Evolutionary conservation across 1,139 yeast species (phyloP).

Genomic region (Taphrina communis): DNA sequence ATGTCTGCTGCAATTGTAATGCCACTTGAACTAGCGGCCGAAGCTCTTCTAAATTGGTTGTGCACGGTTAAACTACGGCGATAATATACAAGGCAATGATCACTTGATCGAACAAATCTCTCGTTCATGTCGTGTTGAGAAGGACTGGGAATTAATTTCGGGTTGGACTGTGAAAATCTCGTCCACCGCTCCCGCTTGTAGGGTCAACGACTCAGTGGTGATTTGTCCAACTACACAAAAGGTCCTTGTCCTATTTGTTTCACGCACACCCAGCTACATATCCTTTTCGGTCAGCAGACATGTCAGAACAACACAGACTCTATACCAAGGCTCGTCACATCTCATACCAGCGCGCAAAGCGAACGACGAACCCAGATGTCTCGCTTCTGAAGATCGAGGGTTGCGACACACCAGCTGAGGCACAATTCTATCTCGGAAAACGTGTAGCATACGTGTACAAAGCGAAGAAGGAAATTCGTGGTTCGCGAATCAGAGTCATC

Average conservation of each 20-base stretch:
- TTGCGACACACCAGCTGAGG: constrained; percentile 87
- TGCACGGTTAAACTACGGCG: neutral
- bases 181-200: constrained; percentile 4
- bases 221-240: constrained; percentile 8
- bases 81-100: neutral
- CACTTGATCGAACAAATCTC: too few species aligned
- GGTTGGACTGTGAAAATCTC: constrained; percentile 31
- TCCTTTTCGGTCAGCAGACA: constrained; percentile 2
- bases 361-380: constrained; percentile 96
- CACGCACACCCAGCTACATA: constrained; percentile 4
- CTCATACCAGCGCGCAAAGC: constrained; percentile 99
- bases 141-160: constrained; percentile 19
- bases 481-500: constrained; percentile 98
- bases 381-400: constrained; percentile 95
- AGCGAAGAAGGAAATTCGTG: constrained; percentile 97
- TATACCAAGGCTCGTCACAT: constrained; percentile 99
- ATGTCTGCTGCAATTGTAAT: too few species aligned
- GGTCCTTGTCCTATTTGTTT: neutral
- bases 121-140: constrained; percentile 5
- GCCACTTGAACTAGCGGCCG: neutral
- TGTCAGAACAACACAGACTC: constrained; percentile 57
- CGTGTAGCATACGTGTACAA: constrained; percentile 99
- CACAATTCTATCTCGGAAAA: constrained; percentile 99
- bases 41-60: neutral
- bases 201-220: neutral